Evolutionary conservation across 2,329 filamentous ascomycete genomes (phyloP), one percentile per base, ranked within the genome.

Genomic region (Aplosporella prunicola): DNA sequence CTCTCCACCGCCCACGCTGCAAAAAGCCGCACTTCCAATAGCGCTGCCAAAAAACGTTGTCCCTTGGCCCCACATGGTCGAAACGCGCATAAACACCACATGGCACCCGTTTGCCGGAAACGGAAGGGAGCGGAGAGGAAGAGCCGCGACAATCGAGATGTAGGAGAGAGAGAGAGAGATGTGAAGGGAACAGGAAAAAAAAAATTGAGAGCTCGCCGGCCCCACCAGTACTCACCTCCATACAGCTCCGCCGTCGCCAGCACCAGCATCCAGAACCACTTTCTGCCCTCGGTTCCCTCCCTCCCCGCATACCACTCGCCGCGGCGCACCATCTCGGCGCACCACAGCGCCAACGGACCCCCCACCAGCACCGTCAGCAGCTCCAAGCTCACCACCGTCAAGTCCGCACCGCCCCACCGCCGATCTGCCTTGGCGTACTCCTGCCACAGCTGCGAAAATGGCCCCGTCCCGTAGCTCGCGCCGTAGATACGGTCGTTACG

Each of bases 351-450:
- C 28, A 75, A 57, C 13, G 76, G 76, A 0, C 71, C 76, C 2
- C 67, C 74, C 10, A 76, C 55, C 22, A 72, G 63, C 1, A 80
- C 75, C 0, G 76, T 80, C 53, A 80, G 53, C 10, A 80, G 43
- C 55, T 80, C 76, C 41, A 80, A 50, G 28, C 66, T 69, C 32
- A 80, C 66, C 23, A 79, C 68, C 1, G 65, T 73, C 41, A 76
- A 43, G 51, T 80, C 76, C 8, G 68, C 68, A 5, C 65, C 69
- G 8, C 68, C 71, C 76, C 76, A 80, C 43, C 76, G 61, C 44
- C 59, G 62, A 52, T 80, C 76, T 14, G 76, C 76, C 53, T 76
- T 76, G 5, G 72, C 74, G 53, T 80, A 80, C 56, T 79, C 76
- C 56, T 75, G 72, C 76, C 76, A 80, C 42, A 80, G 54, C 32